These are phyloP conservation scores for Fusarium graminum DNA, from an alignment of 2,329 filamentous ascomycete genomes.

Conservation along the genomic window DNA sequence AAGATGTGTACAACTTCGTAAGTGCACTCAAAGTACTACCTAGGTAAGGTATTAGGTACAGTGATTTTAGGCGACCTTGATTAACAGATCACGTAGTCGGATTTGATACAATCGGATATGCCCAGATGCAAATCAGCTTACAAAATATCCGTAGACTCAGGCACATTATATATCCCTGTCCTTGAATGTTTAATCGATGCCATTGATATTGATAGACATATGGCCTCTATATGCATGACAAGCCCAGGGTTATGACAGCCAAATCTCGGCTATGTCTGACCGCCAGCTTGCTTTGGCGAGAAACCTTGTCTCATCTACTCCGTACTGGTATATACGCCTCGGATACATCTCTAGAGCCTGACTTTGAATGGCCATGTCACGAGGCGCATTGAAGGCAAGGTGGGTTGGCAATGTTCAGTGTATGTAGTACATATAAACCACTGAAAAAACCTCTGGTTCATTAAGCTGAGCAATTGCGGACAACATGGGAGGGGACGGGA, in stretches of 20 bases:
- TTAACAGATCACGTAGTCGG: background rate
- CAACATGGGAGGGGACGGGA: background rate
- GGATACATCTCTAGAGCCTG: background rate
- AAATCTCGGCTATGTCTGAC: constrained; percentile 13
- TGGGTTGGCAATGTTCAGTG: background rate
- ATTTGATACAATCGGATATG: background rate
- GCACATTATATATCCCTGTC: background rate
- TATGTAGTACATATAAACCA: background rate
- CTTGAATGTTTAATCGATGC: background rate
- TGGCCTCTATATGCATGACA: background rate
- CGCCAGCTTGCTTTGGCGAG: background rate
- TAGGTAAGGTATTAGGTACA: background rate
- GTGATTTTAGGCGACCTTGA: background rate
- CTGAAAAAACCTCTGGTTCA: background rate
- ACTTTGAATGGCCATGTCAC: background rate
- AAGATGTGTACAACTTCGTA: background rate
- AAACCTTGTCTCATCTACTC: background rate
- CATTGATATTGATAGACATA: background rate
- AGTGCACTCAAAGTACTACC: background rate
- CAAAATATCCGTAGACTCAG: background rate
- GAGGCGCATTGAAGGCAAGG: background rate
- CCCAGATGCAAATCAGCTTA: background rate
- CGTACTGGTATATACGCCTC: background rate
- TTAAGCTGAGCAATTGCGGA: background rate
- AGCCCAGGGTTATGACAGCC: background rate